A percentile compares a stretch with the other conserved stretches of the same genome.
These are phyloP conservation scores for Aspergillus japonicus DNA, from an alignment of 2,329 filamentous ascomycete species.

Conservation along the genomic window DNA sequence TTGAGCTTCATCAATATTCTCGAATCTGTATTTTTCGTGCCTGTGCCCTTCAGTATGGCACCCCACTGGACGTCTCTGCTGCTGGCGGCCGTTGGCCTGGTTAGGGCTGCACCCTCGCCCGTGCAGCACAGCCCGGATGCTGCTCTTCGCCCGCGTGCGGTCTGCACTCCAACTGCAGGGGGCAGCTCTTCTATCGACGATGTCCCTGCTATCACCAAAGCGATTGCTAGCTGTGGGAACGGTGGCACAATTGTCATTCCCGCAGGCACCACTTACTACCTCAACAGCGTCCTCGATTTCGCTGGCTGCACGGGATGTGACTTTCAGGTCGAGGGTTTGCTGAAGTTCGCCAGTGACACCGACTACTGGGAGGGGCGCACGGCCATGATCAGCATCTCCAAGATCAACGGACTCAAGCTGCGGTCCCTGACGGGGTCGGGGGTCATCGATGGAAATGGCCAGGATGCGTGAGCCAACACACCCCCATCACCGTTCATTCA, in stretches of 20 bases:
- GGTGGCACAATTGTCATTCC: slow-evolving; percentile 50
- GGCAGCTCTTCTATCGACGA: slow-evolving; percentile 40
- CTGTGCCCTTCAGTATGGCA: neutral
- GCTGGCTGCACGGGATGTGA: slow-evolving; percentile 46
- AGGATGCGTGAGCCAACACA: slow-evolving; percentile 31
- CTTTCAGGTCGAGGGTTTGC: slow-evolving; percentile 47
- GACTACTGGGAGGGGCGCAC: slow-evolving; percentile 45
- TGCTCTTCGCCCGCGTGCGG: slow-evolving; percentile 18
- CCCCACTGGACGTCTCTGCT: neutral
- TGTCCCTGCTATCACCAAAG: slow-evolving; percentile 45
- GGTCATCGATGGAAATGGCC: slow-evolving; percentile 50
- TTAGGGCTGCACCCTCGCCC: slow-evolving; percentile 6
- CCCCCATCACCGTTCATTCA: neutral
- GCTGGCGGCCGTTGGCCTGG: neutral
- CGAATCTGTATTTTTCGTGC: too few relatives aligned
- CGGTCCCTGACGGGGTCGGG: slow-evolving; percentile 42
- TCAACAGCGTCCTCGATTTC: slow-evolving; percentile 47
- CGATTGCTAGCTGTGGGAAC: slow-evolving; percentile 43
- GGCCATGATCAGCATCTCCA: slow-evolving; percentile 42
- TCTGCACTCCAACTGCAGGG: slow-evolving; percentile 35
- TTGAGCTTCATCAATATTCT: too few relatives aligned
- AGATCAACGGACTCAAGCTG: slow-evolving; percentile 42
- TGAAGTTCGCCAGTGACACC: slow-evolving; percentile 42
- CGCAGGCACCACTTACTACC: slow-evolving; percentile 41
- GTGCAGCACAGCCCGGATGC: neutral